Conservation (phyloP, 352 stramenopile species). For the Phytopythium chamaehyphon region DNA sequence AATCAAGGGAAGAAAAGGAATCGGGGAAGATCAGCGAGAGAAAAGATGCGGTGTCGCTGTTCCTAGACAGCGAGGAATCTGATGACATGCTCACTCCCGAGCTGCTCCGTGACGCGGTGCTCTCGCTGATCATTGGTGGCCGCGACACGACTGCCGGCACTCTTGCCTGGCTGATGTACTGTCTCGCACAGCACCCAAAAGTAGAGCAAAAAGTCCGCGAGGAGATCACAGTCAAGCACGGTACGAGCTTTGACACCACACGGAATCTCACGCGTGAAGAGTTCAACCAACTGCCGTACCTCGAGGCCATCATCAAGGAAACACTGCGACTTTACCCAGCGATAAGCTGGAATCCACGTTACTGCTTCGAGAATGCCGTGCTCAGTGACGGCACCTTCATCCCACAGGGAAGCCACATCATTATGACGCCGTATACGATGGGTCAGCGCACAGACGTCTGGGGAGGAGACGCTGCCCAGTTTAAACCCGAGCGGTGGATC, state of each 20-base stretch:
- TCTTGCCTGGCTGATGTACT: conserved; percentile 35
- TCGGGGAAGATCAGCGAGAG: not conserved
- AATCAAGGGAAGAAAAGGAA: not conserved
- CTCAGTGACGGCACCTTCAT: conserved; percentile 49
- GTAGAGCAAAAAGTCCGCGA: conserved; percentile 13
- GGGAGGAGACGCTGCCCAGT: conserved; percentile 39
- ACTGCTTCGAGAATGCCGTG: conserved; percentile 17
- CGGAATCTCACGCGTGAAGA: conserved; percentile 1
- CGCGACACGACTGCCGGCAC: conserved; percentile 37
- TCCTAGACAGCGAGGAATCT: conserved; percentile 18
- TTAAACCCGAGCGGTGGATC: conserved; percentile 51
- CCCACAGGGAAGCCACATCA: conserved; percentile 21
- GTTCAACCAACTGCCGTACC: not conserved
- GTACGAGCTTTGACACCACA: not conserved
- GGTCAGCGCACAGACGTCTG: conserved; percentile 39
- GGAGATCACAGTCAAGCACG: conserved; percentile 8
- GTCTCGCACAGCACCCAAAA: conserved; percentile 29
- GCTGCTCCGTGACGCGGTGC: conserved; percentile 40
- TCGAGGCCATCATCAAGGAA: conserved; percentile 7
- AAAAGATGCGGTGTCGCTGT: conserved; percentile 25
- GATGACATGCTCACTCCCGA: conserved; percentile 9
- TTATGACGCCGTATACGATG: conserved; percentile 42
- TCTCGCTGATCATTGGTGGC: conserved; percentile 42
- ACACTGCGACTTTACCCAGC: conserved; percentile 5
- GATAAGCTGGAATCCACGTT: conserved; percentile 28